Evolutionary conservation across 345 rosid genomes (phyloP), one percentile per base, ranked within the genome.

Genomic region (Draba incana): DNA sequence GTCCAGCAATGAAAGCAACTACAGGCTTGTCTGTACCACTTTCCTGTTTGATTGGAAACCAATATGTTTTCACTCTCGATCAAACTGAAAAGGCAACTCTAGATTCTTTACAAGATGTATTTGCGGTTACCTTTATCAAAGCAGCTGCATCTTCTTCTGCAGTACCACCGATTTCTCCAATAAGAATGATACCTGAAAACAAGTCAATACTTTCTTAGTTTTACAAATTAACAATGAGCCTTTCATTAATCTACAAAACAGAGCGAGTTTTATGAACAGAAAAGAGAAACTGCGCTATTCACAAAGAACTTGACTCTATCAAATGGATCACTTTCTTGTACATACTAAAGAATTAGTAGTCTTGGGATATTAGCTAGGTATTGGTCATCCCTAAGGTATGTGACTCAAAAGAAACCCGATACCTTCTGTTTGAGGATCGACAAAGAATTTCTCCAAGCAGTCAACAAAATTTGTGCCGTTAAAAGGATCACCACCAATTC

Each of bases 81-180:
- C 41, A 50, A 60, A 44, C 33, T 13, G 4, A 39, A 28, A 62
- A 23, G 51, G 6, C 3, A 47, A 68, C 37, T 14, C 54, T 28
- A 39, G 48, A 11, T 59, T 52, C 43, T 30, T 59, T 33, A 15
- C n/a, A 52, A 59, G 13, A 46, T n/a, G 66, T 27, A 56, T 56
- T 20, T 54, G 66, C 2, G 1, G 45, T 65, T 83, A 88, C 96
- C 97, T 82, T 83, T 60, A 93, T 88, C 68, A 87, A 64, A 62
- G 92, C 85, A 63, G 97, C 97, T 12, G 97, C 98, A 80, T 93
- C 97, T 77, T 90, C 98, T 81, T 93, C 97, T 37, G 98, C 97
- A 47, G 98, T 93, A 35, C 97, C 98, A 3, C 98, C 98, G 13
- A 93, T 93, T 75, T 93, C 98, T 63, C 98, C 98, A 63, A 93